Evolutionary conservation across 2,329 filamentous ascomycete genomes (phyloP), one percentile per base, ranked within the genome.

Genomic region (Microdochium bolleyi): DNA sequence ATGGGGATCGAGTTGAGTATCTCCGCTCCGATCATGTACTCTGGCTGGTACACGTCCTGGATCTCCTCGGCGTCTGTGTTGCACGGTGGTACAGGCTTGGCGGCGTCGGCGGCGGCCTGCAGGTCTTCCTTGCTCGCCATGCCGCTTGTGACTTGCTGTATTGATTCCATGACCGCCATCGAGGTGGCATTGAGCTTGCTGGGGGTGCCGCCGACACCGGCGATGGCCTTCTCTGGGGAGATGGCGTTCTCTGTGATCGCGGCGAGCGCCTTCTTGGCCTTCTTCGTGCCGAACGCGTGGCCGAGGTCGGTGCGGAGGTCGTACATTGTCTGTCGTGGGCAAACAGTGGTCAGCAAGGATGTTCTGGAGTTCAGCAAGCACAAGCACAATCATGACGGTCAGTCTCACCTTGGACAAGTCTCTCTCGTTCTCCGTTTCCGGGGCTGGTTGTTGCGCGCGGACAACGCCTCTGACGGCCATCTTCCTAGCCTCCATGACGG

Each of bases 231-330:
- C 62, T 64, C 63, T 32, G 73, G 67, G 46, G 67, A 70, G 58
- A 90, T 88, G 21, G 85, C 84, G 64, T 90, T 89, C 60, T 85
- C 76, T 2, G 82, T 65, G 21, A 65, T 60, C n/a, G 64, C 60
- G 11, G 62, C 61, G 59, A 94, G 83, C 1, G 83, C 86, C 71
- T 92, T 92, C 75, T 85, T 87, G 22, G 89, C 87, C 70, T 92
- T 92, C 73, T 89, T 91, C 24, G 88, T 92, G 66, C 89, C 89
- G 62, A 95, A 95, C 30, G 86, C 83, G 61, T 88, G 79, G 41
- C 87, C 88, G 13, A 95, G 82, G 2, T 85, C 81, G 60, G 83
- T 85, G 60, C 81, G 82, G 63, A 80, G 79, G 25, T 85, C 80
- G 61, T 78, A 72, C 62, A 78, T 79, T 48, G 73, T 79, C 82